These are phyloP conservation scores for Medicago lupulina DNA, from an alignment of 306 rosid genomes.

Conservation along the genomic window DNA sequence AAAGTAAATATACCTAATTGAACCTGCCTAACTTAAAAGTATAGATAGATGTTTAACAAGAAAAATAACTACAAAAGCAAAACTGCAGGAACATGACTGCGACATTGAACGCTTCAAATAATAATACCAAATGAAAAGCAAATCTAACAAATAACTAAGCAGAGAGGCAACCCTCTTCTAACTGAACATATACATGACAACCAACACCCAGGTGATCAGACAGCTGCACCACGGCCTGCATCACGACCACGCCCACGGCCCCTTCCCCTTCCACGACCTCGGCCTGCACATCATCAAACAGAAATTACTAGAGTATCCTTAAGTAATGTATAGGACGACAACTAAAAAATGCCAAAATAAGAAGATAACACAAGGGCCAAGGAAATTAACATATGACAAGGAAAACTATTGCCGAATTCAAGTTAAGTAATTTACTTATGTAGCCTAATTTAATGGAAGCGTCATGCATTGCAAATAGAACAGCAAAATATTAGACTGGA, in stretches of 20 bases:
- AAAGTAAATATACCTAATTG: slow-evolving; percentile 27
- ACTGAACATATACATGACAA: slow-evolving; percentile 46
- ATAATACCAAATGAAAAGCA: slow-evolving; percentile 44
- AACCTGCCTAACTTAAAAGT: slow-evolving; percentile 40
- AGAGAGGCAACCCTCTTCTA: slow-evolving; percentile 55
- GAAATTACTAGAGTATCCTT: background rate
- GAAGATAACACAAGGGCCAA: background rate
- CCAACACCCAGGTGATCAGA: slow-evolving; percentile 53
- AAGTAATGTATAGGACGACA: background rate
- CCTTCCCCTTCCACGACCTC: slow-evolving; percentile 82
- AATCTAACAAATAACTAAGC: slow-evolving; percentile 49
- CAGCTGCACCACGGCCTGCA: slow-evolving; percentile 61
- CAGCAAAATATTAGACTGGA: slow-evolving; percentile 12
- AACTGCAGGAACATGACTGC: slow-evolving; percentile 57
- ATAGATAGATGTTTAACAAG: slow-evolving; percentile 39
- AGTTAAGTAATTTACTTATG: background rate
- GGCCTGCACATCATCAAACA: slow-evolving; percentile 55
- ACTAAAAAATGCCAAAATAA: slow-evolving; percentile 11
- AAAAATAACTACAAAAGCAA: slow-evolving; percentile 49
- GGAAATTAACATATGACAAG: background rate
- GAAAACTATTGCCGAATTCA: background rate
- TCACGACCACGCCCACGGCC: slow-evolving; percentile 70
- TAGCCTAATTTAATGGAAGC: background rate
- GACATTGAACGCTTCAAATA: slow-evolving; percentile 35
- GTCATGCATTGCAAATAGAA: background rate